Base-by-base conservation (phyloP, 2,329 filamentous ascomycete species). In the Moelleriella libera region DNA sequence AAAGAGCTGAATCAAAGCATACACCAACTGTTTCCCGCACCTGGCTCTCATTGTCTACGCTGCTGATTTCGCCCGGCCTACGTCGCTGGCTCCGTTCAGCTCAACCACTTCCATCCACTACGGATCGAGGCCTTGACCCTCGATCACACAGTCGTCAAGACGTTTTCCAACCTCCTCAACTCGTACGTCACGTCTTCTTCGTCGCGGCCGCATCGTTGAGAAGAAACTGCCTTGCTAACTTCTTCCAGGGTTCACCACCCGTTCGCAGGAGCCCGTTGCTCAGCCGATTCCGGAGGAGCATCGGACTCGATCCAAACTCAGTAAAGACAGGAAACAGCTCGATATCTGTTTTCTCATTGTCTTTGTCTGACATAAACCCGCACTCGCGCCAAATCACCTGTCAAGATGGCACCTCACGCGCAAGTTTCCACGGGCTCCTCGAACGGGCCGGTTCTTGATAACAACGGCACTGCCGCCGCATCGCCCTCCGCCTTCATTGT, bases 161-260 rank as follows among this genome's bases (percentile, higher is more conserved):
- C 88, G 89, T 96, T 95, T 83, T 90, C 88, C 76, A 96, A 94
- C 74, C 84, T 94, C 61, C 83, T 96, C 59, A 92, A 92, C 80
- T 95, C 88, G 89, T 95, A 78, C 68, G 88, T 64, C 14, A 3
- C 21, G 57, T 34, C 7, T 12, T 29, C 12, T 45, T 34, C 3
- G 41, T 49, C 30, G 10, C 40, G 11, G 11, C 40, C 11, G 14
- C 10, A 41, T 14, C 10, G 7, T 41, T 7, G 11, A 12, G 40
- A 12, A 11, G 6, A n/a, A 14, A n/a, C 3, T 12, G 40, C 40
- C 14, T n/a, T 3, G 7, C 40, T 41, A 4, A n/a, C 40, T 41
- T 41, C 49, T 49, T 51, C 41, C 66, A 95, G 89, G 68, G 78
- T 82, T 70, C 88, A 96, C 74, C 85, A 95, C 80, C 86, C 88